Conservation (phyloP, 2,329 filamentous ascomycete genomes). For the Cladosporium colombiae region DNA sequence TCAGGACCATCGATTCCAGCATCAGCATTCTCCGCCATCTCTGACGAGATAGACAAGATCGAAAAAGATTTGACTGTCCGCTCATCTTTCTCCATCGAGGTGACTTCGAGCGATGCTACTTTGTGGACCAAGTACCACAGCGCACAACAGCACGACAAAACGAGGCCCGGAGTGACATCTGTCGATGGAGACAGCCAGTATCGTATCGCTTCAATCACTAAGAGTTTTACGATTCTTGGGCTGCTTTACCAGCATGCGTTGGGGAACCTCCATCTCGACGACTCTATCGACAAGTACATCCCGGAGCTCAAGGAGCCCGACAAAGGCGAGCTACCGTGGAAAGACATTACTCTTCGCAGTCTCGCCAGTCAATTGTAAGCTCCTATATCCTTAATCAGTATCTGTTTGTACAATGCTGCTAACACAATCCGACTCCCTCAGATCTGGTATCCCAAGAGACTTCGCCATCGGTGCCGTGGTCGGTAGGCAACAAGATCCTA, state of each 20-base stretch:
- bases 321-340: constrained; percentile 43
- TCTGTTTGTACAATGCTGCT: no score
- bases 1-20: constrained; percentile 15
- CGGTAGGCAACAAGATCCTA: constrained; percentile 23
- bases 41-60: constrained; percentile 31
- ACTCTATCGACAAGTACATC: constrained; percentile 47
- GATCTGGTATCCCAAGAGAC: constrained; percentile 44
- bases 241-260: constrained; percentile 56
- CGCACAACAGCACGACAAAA: constrained; percentile 39
- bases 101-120: constrained; percentile 42
- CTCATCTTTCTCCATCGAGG: constrained; percentile 44
- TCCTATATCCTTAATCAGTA: no score
- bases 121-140: constrained; percentile 45
- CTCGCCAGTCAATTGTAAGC: constrained; percentile 44
- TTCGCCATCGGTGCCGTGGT: constrained; percentile 28
- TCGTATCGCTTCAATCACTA: constrained; percentile 43
- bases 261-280: constrained; percentile 49
- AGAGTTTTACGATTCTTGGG: constrained; percentile 54
- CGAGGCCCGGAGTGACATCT: constrained; percentile 38
- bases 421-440: background rate
- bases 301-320: constrained; percentile 50
- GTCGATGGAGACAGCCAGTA: constrained; percentile 45
- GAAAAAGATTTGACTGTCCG: constrained; percentile 34
- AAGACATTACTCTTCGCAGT: constrained; percentile 45
- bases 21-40: constrained; percentile 37